Conservation (phyloP, 345 rosid species). For the Eucalyptus dawsonii region DNA sequence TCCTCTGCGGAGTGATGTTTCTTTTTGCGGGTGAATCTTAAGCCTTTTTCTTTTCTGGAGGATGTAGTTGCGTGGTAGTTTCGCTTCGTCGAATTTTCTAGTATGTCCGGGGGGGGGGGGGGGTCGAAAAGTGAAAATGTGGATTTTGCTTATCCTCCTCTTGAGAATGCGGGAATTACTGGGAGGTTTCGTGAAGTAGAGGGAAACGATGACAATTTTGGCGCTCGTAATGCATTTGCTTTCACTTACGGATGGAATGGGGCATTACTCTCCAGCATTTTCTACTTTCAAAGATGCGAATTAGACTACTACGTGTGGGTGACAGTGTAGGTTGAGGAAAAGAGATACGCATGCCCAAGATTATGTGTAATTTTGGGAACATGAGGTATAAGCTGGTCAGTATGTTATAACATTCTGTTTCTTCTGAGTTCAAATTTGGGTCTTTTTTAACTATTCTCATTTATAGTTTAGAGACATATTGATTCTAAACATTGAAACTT, state of each 20-base stretch:
- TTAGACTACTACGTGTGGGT: not conserved
- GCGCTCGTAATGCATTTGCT: not conserved
- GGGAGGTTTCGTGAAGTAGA: not conserved
- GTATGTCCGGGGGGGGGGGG: not conserved
- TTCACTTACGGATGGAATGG: not conserved
- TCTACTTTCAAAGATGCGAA: not conserved
- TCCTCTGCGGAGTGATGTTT: not conserved
- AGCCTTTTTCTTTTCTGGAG: not conserved
- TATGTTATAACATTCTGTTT: not conserved
- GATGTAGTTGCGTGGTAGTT: not conserved
- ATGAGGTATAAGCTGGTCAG: not conserved
- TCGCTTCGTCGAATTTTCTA: not conserved
- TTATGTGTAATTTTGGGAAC: not conserved
- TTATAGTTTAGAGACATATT: not conserved
- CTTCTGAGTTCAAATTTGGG: not conserved
- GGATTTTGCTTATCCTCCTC: not conserved
- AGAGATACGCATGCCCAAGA: not conserved
- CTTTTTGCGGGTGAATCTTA: not conserved
- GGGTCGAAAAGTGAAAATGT: not conserved
- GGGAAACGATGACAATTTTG: not conserved
- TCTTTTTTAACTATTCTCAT: not conserved
- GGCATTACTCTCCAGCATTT: not conserved
- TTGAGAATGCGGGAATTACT: not conserved
- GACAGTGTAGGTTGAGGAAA: not conserved
- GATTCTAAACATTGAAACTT: not conserved